phyloP scores from a whole-genome alignment of 345 rosid genomes.

The Hirschfeldia incana region DNA sequence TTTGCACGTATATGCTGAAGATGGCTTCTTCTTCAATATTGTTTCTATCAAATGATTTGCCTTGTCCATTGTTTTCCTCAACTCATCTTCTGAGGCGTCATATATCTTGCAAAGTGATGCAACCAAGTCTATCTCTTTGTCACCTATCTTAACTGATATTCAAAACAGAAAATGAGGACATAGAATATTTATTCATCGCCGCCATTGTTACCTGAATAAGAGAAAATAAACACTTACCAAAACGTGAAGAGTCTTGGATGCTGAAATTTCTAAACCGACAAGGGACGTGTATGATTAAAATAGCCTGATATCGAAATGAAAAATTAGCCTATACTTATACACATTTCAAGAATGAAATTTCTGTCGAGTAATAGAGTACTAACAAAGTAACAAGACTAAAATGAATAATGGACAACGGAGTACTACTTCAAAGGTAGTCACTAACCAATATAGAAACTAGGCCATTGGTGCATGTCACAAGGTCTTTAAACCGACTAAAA shows the following conservation, averaged over 20 bases:
- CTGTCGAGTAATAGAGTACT: neutral
- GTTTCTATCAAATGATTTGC: conserved; percentile 65
- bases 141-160: conserved; percentile 69
- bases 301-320: conserved; percentile 55
- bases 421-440: conserved; percentile 17
- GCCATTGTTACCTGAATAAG: neutral
- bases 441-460: conserved; percentile 90
- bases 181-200: neutral
- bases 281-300: conserved; percentile 85
- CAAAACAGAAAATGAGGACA: conserved; percentile 6
- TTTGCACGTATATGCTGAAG: conserved; percentile 60
- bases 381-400: neutral
- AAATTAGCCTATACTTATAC: conserved; percentile 5
- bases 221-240: conserved; percentile 57
- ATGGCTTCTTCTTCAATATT: conserved; percentile 63
- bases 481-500: conserved; percentile 79
- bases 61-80: conserved; percentile 65
- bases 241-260: conserved; percentile 52
- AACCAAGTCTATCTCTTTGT: conserved; percentile 74
- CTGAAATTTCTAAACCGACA: conserved; percentile 70
- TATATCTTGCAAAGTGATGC: conserved; percentile 80
- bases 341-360: neutral
- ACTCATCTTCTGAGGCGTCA: conserved; percentile 81
- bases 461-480: conserved; percentile 85
- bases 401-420: neutral